phyloP scores from a whole-genome alignment of 1,139 yeast species.

The Candida pseudoviswanathii region DNA sequence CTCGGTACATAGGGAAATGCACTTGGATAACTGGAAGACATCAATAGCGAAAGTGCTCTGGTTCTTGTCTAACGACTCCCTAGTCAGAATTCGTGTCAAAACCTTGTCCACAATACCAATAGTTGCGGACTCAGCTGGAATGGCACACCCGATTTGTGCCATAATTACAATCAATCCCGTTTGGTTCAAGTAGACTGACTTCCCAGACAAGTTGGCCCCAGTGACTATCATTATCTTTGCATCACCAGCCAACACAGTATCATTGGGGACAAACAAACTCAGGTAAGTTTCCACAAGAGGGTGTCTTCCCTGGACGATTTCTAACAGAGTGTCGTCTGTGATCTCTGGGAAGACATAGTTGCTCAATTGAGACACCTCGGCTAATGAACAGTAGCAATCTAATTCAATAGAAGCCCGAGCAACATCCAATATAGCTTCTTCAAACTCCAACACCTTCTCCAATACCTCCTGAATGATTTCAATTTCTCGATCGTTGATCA shows the following conservation, averaged over 20 bases:
- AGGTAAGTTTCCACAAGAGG: constrained; percentile 41
- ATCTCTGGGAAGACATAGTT: constrained; percentile 39
- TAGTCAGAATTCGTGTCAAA: constrained; percentile 41
- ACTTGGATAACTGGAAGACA: constrained; percentile 44
- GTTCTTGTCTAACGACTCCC: constrained; percentile 42
- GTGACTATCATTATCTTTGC: constrained; percentile 33
- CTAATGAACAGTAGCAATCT: constrained; percentile 41
- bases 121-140: constrained; percentile 46
- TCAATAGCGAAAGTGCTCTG: constrained; percentile 52
- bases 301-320: constrained; percentile 35
- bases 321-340: constrained; percentile 22
- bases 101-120: constrained; percentile 47
- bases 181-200: constrained; percentile 48
- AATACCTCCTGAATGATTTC: constrained; percentile 39
- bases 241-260: constrained; percentile 21
- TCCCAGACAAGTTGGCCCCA: constrained; percentile 57
- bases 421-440: constrained; percentile 16
- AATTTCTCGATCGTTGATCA: constrained; percentile 42
- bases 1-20: constrained; percentile 33
- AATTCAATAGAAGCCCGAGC: constrained; percentile 30
- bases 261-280: constrained; percentile 37
- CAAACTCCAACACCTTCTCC: constrained; percentile 22
- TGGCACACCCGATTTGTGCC: constrained; percentile 51
- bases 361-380: constrained; percentile 30
- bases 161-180: constrained; percentile 44